phyloP scores from a whole-genome alignment of 164 flowering plant species.

The Annona cherimola region DNA sequence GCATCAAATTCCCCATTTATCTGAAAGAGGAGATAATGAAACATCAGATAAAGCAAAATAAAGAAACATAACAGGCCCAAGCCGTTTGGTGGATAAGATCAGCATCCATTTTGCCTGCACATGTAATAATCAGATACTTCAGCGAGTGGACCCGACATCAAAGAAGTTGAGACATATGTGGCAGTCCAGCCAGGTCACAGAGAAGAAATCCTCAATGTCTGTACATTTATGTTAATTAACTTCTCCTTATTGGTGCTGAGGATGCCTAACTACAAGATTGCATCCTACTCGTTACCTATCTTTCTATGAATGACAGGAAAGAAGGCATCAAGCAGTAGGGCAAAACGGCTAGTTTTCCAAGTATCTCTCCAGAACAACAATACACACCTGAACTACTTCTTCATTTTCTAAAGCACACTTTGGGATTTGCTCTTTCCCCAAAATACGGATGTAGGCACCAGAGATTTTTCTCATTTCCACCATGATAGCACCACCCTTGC shows the following conservation, averaged over 20 bases:
- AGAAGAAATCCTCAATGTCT: no score
- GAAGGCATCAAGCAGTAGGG: neutral
- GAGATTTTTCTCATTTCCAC: conserved; percentile 80
- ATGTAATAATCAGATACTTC: neutral
- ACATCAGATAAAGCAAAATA: neutral
- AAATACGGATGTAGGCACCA: conserved; percentile 76
- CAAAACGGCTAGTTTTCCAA: neutral
- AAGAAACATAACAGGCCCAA: neutral
- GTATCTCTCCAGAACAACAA: neutral
- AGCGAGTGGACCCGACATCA: neutral
- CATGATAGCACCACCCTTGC: conserved; percentile 83
- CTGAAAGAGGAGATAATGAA: conserved; percentile 26
- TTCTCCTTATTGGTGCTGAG: no score
- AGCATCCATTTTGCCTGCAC: neutral
- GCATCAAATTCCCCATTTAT: conserved; percentile 72
- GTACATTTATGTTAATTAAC: no score
- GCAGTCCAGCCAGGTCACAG: neutral
- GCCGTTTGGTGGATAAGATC: neutral
- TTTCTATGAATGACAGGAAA: neutral
- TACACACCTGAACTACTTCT: conserved; percentile 81
- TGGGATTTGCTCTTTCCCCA: conserved; percentile 81
- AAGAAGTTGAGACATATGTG: neutral
- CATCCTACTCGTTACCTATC: neutral
- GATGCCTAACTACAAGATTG: no score
- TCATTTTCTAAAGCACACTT: conserved; percentile 68